phyloP scores from a whole-genome alignment of 345 rosid species.

The Hevea brasiliensis region DNA sequence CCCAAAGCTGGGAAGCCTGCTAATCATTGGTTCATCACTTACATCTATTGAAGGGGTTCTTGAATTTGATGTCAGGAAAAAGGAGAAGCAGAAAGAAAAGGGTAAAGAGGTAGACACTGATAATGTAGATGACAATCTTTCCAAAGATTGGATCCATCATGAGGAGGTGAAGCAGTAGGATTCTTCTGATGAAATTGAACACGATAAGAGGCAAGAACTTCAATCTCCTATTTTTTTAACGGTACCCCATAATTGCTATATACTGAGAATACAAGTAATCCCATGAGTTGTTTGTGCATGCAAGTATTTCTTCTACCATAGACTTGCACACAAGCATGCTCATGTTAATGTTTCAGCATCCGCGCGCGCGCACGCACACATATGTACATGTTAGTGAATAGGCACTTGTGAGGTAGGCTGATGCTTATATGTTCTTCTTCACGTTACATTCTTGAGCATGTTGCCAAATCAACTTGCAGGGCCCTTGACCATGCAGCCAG shows the following conservation, averaged over 20 bases:
- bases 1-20: constrained; percentile 1
- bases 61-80: constrained; percentile 46
- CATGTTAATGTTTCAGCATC: no score
- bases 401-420: constrained; percentile 4
- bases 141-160: constrained; percentile 29
- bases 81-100: constrained; percentile 54
- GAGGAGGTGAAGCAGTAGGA: constrained; percentile 41
- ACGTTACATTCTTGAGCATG: constrained; percentile 4
- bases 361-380: not conserved
- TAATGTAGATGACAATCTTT: constrained; percentile 19
- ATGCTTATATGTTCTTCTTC: not conserved
- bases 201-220: constrained; percentile 41
- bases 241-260: not conserved
- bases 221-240: constrained; percentile 9
- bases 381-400: not conserved
- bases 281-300: not conserved
- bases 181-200: constrained; percentile 24
- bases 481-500: constrained; percentile 26
- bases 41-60: constrained; percentile 20
- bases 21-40: not conserved
- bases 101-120: constrained; percentile 29
- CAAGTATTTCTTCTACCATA: not conserved
- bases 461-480: constrained; percentile 30
- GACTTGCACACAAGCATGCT: no score
- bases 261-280: not conserved